Conservation (phyloP, 768 basidiomycete species). For the Russula lepida region DNA sequence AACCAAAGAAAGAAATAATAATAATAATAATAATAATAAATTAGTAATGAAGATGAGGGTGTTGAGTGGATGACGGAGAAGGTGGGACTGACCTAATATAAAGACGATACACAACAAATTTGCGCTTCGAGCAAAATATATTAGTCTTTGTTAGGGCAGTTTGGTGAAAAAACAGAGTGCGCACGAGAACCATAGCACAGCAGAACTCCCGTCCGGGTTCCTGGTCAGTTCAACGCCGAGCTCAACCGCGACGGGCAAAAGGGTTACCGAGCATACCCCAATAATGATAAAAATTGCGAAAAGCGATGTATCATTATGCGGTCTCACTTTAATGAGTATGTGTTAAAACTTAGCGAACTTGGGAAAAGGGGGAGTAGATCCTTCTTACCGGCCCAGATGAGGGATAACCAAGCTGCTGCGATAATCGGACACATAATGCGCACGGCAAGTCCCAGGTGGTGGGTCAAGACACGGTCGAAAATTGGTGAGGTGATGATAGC, state of each 20-base stretch:
- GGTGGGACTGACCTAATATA: neutral
- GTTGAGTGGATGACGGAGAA: neutral
- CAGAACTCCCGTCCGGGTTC: conserved; percentile 70
- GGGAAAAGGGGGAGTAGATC: neutral
- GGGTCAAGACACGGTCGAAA: conserved; percentile 77
- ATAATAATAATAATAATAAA: too few relatives aligned
- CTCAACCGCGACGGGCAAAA: conserved; percentile 72
- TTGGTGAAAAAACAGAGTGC: conserved; percentile 22
- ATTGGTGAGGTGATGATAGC: conserved; percentile 64
- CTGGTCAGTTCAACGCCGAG: conserved; percentile 73
- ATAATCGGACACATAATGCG: conserved; percentile 57
- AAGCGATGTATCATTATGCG: conserved; percentile 49
- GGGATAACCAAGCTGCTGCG: conserved; percentile 54
- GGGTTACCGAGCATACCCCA: conserved; percentile 54
- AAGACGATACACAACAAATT: conserved; percentile 6
- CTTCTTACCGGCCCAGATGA: conserved; percentile 71
- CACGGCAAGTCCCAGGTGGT: conserved; percentile 51
- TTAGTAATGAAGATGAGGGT: neutral
- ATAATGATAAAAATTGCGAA: conserved; percentile 63
- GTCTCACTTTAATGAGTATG: conserved; percentile 40
- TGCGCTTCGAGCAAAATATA: neutral
- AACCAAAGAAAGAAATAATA: neutral
- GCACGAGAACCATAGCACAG: conserved; percentile 68
- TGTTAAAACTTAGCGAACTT: neutral
- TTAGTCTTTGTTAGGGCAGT: neutral